Conservation (phyloP, 352 stramenopile genomes). For the Aphanomyces stellatus region DNA sequence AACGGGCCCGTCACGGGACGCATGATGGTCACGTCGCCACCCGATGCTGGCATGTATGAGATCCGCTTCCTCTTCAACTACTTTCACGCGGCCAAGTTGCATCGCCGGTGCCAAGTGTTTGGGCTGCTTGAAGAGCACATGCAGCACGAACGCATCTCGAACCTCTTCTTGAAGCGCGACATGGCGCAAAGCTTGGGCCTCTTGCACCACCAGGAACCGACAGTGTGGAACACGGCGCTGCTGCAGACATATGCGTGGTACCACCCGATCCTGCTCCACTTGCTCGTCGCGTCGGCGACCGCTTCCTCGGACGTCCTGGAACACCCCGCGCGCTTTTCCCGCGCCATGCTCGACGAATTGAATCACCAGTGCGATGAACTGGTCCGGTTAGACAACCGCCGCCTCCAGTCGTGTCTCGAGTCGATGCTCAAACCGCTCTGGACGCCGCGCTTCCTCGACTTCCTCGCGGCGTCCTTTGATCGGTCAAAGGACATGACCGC, state of each 20-base stretch:
- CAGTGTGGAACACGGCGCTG: conserved; percentile 29
- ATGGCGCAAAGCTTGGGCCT: conserved; percentile 38
- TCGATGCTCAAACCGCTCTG: conserved; percentile 35
- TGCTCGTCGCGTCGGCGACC: conserved; percentile 26
- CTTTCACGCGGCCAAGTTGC: conserved; percentile 44
- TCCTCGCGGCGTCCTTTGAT: conserved; percentile 31
- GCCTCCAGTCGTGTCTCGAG: conserved; percentile 34
- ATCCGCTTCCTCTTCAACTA: conserved; percentile 60
- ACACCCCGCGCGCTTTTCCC: conserved; percentile 32
- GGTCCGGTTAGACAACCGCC: conserved; percentile 22
- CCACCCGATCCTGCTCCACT: conserved; percentile 41
- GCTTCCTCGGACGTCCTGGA: conserved; percentile 22
- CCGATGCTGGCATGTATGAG: conserved; percentile 47
- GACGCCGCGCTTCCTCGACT: conserved; percentile 31
- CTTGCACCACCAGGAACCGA: conserved; percentile 29
- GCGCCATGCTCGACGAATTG: conserved; percentile 29
- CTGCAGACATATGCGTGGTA: conserved; percentile 46
- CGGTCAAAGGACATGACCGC: conserved; percentile 37
- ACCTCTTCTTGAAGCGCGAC: conserved; percentile 42
- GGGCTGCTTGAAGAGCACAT: conserved; percentile 51
- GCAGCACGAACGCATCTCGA: conserved; percentile 44
- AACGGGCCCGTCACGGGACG: conserved; percentile 32
- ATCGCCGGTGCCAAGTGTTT: conserved; percentile 52
- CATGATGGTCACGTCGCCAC: conserved; percentile 37
- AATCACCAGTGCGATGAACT: conserved; percentile 32